These are phyloP conservation scores for Eucalyptus decipiens DNA, from an alignment of 345 rosid species.

Conservation along the genomic window DNA sequence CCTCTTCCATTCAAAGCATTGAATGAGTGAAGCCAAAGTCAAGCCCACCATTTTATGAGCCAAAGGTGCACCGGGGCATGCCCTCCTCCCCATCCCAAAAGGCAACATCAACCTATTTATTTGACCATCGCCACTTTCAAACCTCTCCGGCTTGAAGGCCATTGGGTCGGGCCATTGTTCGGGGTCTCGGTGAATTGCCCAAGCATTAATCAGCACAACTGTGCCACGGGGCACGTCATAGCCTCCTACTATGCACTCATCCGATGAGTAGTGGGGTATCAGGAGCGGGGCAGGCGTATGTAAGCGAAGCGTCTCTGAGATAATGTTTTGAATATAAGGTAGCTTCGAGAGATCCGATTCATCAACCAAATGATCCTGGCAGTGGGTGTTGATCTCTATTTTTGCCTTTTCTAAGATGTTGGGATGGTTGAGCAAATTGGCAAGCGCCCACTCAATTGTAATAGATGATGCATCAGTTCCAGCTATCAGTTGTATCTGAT, in stretches of 20 bases:
- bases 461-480: conserved; percentile 35
- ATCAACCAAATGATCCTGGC: conserved; percentile 17
- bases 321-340: conserved; percentile 17
- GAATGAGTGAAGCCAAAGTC: conserved; percentile 29
- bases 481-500: conserved; percentile 13
- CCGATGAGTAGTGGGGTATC: neutral
- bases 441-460: conserved; percentile 47
- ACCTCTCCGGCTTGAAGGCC: neutral
- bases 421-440: conserved; percentile 34
- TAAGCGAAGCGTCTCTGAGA: conserved; percentile 6
- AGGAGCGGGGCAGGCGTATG: neutral
- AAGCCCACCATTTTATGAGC: conserved; percentile 3
- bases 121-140: neutral
- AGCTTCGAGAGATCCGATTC: conserved; percentile 21
- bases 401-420: conserved; percentile 7
- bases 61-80: conserved; percentile 10
- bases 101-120: neutral
- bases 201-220: neutral
- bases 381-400: conserved; percentile 13
- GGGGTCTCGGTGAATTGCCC: neutral
- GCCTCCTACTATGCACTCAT: neutral
- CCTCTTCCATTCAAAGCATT: conserved; percentile 51
- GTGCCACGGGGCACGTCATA: neutral
- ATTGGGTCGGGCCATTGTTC: neutral
- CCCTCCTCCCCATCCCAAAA: conserved; percentile 18